Evolutionary conservation across 1,284 basidiomycete species (phyloP).

Genomic region (Ganoderma sinense): DNA sequence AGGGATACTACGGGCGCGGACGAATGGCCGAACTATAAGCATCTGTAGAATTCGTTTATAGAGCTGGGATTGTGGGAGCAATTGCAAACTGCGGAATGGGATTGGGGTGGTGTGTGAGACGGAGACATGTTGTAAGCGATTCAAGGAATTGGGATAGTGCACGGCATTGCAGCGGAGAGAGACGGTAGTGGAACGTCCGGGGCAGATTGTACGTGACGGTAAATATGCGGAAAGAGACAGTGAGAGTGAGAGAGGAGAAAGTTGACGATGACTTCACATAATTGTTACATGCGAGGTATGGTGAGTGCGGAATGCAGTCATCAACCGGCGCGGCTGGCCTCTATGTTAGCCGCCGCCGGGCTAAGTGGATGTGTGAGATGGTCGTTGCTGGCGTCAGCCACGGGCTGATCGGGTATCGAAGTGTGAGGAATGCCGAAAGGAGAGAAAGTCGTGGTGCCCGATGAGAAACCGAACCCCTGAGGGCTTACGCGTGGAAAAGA

Average conservation of each 20-base stretch:
- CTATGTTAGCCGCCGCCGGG: slow-evolving; percentile 60
- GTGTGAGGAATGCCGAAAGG: slow-evolving; percentile 69
- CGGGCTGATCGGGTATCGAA: slow-evolving; percentile 73
- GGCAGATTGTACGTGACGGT: slow-evolving; percentile 32
- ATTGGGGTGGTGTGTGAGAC: slow-evolving; percentile 10
- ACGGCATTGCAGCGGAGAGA: slow-evolving; percentile 27
- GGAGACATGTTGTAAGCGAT: slow-evolving; percentile 33
- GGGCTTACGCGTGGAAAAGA: slow-evolving; percentile 45
- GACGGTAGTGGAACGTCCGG: slow-evolving; percentile 30
- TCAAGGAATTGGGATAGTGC: slow-evolving; percentile 43
- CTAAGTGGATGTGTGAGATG: slow-evolving; percentile 56
- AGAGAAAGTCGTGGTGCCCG: slow-evolving; percentile 57
- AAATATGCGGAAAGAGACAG: slow-evolving; percentile 32
- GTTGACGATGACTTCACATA: slow-evolving; percentile 35
- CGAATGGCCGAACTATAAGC: slow-evolving; percentile 32
- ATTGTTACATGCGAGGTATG: slow-evolving; percentile 36
- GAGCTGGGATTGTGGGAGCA: slow-evolving; percentile 26
- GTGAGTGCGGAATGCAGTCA: slow-evolving; percentile 31
- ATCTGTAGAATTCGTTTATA: slow-evolving; percentile 37
- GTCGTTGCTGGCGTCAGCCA: slow-evolving; percentile 43
- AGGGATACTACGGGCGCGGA: slow-evolving; percentile 31
- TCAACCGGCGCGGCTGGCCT: slow-evolving; percentile 57
- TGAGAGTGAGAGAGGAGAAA: slow-evolving; percentile 26
- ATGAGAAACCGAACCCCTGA: slow-evolving; percentile 43
- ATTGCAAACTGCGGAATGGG: not conserved